Evolutionary conservation across 2,329 filamentous ascomycete species (phyloP), one percentile per base, ranked within the genome.

Genomic region (Xylariaceae sp.): DNA sequence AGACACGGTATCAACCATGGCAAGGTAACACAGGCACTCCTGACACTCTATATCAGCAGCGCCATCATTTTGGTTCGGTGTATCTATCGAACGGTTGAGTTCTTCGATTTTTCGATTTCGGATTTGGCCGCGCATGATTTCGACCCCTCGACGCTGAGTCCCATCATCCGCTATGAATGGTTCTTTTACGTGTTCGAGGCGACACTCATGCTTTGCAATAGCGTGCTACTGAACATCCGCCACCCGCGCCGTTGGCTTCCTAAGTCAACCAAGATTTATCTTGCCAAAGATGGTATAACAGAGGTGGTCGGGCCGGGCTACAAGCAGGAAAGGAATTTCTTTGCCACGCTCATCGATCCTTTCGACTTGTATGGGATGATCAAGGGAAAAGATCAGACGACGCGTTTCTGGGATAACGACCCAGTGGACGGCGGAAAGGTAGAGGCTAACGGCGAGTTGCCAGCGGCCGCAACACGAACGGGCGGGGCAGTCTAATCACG

Each of bases 161-260:
- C 79, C 0, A 70, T 83, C 20, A 56, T 85, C n/a, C 75, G 80
- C 20, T 81, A 84, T 60, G 82, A 86, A 67, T 82, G 77, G 76
- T 85, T 78, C 68, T 86, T 86, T 59, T 84, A 81, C 63, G 74
- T 85, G 19, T 85, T 85, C 55, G 83, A 86, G 70, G 79, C 75
- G 1, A 60, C 66, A 0, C 66, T 83, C 12, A 85, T 85, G 83
- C 62, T 84, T 1, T 41, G 63, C 44, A 85, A 85, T 61, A 73
- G 73, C 9, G 67, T 74, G 29, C 64, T 85, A 61, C 74, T 81
- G 67, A 85, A 84, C 56, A 40, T 74, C 2, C 70, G 77, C 3
- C 79, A 85, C 59, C 82, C 82, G 20, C 73, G 81, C 37, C 72
- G 73, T 26, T 83, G 74, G 62, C 68, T 86, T 18, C 83, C 83